Evolutionary conservation across 176 grass and related monocot species (phyloP).

Genomic region (Pharus latifolius): DNA sequence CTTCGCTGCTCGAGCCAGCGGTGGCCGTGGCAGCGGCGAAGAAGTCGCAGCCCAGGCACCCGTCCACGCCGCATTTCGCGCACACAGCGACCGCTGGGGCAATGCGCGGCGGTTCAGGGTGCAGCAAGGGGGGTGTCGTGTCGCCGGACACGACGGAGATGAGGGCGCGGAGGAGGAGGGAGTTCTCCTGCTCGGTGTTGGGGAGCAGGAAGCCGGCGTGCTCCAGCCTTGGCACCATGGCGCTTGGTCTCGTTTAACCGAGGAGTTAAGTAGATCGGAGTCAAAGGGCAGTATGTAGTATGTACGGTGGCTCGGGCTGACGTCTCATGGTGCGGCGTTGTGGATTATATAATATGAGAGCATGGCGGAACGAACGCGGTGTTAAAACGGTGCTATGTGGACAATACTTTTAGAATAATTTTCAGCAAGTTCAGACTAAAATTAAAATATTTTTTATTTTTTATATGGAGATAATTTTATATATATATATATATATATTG

Average conservation of each 20-base stretch:
- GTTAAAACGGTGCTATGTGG: background rate
- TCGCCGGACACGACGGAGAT: constrained; percentile 54
- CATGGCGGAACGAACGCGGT: background rate
- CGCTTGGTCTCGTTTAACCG: no score
- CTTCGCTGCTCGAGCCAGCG: constrained; percentile 17
- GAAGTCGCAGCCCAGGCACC: constrained; percentile 40
- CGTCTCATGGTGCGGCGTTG: background rate
- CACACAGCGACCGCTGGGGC: background rate
- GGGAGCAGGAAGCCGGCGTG: constrained; percentile 46
- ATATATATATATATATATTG: no score
- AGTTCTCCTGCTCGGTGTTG: constrained; percentile 62
- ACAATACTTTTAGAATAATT: no score
- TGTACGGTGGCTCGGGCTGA: background rate
- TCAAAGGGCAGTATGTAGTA: no score
- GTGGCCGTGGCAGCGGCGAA: background rate
- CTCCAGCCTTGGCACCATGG: constrained; percentile 51
- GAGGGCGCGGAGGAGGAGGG: constrained; percentile 64
- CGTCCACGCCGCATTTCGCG: constrained; percentile 25
- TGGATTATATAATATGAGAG: background rate
- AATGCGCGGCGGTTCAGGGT: background rate
- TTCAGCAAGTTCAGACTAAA: no score
- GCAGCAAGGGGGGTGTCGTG: background rate
- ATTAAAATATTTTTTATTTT: no score
- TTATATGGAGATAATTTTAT: no score
- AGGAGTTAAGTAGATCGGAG: no score